Evolutionary conservation across 371 early-diverging fungal genomes (phyloP).

Genomic region (Mucor ambiguus): DNA sequence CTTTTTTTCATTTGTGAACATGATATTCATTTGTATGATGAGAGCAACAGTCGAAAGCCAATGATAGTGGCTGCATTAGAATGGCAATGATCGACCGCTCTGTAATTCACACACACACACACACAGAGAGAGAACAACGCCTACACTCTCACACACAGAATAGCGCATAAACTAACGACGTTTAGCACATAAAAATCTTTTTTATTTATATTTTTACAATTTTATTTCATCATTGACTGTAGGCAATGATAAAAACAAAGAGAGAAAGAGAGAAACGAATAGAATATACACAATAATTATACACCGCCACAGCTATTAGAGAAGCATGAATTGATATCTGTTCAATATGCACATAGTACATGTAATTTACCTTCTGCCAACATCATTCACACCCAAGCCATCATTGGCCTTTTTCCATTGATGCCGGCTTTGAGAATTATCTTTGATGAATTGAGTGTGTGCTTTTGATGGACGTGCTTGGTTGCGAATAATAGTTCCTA

Average conservation of each 20-base stretch:
- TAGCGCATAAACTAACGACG: not conserved
- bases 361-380: slow-evolving; percentile 32
- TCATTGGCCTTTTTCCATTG: slow-evolving; percentile 47
- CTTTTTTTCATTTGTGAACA: no score
- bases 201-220: not conserved
- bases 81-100: not conserved
- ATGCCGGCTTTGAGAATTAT: slow-evolving; percentile 23
- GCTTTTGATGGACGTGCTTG: slow-evolving; percentile 44
- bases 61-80: not conserved
- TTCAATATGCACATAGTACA: not conserved
- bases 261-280: not conserved
- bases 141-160: not conserved
- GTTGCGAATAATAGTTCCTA: slow-evolving; percentile 43
- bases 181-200: not conserved
- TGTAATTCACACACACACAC: not conserved
- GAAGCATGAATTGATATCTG: not conserved
- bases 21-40: not conserved
- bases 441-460: slow-evolving; percentile 37
- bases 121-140: not conserved
- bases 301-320: slow-evolving; percentile 41
- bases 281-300: slow-evolving; percentile 14
- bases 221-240: not conserved
- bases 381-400: slow-evolving; percentile 50
- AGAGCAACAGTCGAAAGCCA: not conserved
- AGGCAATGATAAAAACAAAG: not conserved